Base-by-base conservation (phyloP, 176 grass and related monocot species). In the Hsuehochloa calcarea region DNA sequence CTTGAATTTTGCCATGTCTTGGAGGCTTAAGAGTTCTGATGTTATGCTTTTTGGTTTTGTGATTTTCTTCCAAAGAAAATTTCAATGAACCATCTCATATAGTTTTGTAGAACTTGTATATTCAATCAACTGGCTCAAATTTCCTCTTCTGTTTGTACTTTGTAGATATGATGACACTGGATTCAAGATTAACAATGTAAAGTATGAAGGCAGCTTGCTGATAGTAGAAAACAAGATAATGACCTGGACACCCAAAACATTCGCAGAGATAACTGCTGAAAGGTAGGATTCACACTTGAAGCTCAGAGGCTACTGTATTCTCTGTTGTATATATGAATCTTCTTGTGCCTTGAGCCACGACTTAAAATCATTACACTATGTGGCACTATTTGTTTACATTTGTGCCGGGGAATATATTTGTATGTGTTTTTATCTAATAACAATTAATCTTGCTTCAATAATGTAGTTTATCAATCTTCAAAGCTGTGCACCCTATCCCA, bases 151-250 rank as follows among this genome's bases (percentile, higher is more conserved):
- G 26, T 52, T 72, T 92, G 55, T 59, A 59, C 55, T 23, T 25
- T 50, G 63, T 73, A 95, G 95, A 56, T 98, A 95, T 47, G 68
- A 86, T 56, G 95, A 98, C 68, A 95, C 93, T 46, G 95, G 95
- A 56, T 98, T 98, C 89, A 93, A 88, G 23, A 91, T 98, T 73
- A 98, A 98, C 80, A 80, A 87, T 77, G 85, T 94, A 50, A 84
- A 88, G 47, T 98, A 95, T 49, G 91, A 93, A 73, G 91, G 93
- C 12, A 98, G 95, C 83, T 87, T 98, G 70, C 65, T 98, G 79
- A 85, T 98, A 82, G 89, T 98, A n/a, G 95, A 95, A 79, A 93
- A 95, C 90, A 98, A 89, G 90, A 88, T 98, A 81, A 92, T 98
- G 95, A 63, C 85, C 9, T 98, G 95, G 95, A 29, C 87, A 62